Evolutionary conservation across 108 stramenopile genomes (phyloP).

Genomic region (Discostella stelligeroides): DNA sequence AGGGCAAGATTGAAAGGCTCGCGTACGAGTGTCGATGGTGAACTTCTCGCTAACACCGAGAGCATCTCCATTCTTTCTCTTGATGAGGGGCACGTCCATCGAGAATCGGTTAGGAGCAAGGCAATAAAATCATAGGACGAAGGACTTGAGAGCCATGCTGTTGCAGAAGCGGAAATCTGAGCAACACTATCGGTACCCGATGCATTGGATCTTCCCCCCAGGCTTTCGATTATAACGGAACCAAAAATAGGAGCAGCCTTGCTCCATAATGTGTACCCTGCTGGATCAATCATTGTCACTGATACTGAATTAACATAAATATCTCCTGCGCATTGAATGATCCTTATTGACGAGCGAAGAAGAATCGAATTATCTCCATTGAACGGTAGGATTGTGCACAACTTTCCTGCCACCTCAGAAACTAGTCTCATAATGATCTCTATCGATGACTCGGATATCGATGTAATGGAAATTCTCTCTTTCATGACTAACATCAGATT

Average conservation of each 20-base stretch:
- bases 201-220: background rate
- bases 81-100: constrained; percentile 5
- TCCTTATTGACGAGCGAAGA: constrained; percentile 22
- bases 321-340: constrained; percentile 40
- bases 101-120: constrained; percentile 27
- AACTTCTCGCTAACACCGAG: constrained; percentile 18
- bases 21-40: constrained; percentile 39
- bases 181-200: background rate
- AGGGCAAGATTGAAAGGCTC: constrained; percentile 52
- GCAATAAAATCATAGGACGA: constrained; percentile 50
- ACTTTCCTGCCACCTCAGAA: constrained; percentile 27
- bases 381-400: constrained; percentile 34
- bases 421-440: constrained; percentile 32
- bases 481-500: constrained; percentile 30
- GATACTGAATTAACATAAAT: constrained; percentile 25
- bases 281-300: background rate
- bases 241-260: constrained; percentile 23
- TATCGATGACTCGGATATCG: constrained; percentile 1
- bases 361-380: constrained; percentile 29
- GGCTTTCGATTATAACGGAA: constrained; percentile 25
- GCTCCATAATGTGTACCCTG: background rate
- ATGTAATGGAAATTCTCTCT: constrained; percentile 8
- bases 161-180: constrained; percentile 22
- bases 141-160: constrained; percentile 27
- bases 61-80: constrained; percentile 34